Evolutionary conservation across 345 rosid species (phyloP), one percentile per base, ranked within the genome.

Genomic region (Eutrema yunnanense): DNA sequence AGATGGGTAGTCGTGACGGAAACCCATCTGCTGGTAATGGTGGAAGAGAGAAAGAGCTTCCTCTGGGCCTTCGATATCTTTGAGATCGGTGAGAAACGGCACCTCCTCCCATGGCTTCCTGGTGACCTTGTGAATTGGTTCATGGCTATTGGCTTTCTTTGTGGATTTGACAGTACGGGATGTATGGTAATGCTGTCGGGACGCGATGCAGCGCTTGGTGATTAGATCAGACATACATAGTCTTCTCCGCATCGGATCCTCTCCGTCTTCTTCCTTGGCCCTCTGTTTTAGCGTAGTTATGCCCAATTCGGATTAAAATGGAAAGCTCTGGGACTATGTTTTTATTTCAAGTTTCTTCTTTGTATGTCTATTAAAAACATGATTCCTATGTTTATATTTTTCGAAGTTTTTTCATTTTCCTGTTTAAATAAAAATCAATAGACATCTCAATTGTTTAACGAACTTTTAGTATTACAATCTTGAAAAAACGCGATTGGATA

Each of bases 1-100:
- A 5, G 98, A 91, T 72, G 98, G 86, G 80, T 88, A 94, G 57
- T 88, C 89, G 14, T 89, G 97, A 14, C 80, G 80, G 62, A 81
- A 85, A 27, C 96, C 98, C 81, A 55, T 79, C 59, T 78, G 66
- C 19, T 75, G 84, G 73, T 83, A 78, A 16, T 79, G 82, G 30
- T 86, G 75, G 75, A 89, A 91, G 74, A 93, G 91, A 60, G 91
- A 78, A 50, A 91, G 53, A 0, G 96, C 98, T 62, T 88, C 84
- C 27, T 82, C 86, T 14, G 97, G 78, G 76, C 84, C 81, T 13
- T 61, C 73, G 10, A 72, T 68, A 52, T 80, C 84, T 76, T 90
- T 92, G 74, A 92, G 73, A 49, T 72, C 48, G 29, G 72, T 49
- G 62, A 92, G 52, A 51, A 92, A 92, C 11, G 89, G 92, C 6